phyloP scores from a whole-genome alignment of 2,329 filamentous ascomycete genomes.

The Escovopsis sp. region DNA sequence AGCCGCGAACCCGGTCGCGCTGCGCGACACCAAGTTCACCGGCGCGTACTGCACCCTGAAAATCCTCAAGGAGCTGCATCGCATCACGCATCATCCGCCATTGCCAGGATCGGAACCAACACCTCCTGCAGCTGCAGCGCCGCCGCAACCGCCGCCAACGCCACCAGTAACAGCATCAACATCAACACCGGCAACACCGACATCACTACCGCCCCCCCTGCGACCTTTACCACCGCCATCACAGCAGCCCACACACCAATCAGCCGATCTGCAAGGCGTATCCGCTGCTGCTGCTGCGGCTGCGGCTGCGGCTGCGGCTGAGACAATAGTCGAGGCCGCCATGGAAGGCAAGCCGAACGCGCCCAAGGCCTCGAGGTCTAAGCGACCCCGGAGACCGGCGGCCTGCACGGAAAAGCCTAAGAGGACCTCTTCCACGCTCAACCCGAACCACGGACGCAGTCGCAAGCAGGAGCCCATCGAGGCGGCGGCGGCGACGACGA shows the following conservation, averaged over 20 bases:
- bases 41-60: constrained; percentile 30
- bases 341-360: constrained; percentile 3
- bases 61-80: constrained; percentile 25
- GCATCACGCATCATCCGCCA: constrained; percentile 16
- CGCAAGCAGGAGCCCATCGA: constrained; percentile 7
- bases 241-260: background rate
- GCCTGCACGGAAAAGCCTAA: constrained; percentile 18
- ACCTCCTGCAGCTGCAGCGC: background rate
- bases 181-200: constrained; percentile 6
- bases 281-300: background rate
- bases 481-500: constrained; percentile 1
- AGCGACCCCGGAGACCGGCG: constrained; percentile 25
- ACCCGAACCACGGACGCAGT: constrained; percentile 21
- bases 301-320: background rate
- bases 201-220: background rate
- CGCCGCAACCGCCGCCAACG: background rate
- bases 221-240: background rate
- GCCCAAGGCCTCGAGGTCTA: constrained; percentile 12
- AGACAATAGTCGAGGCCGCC: constrained; percentile 1
- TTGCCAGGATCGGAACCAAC: background rate
- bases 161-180: background rate
- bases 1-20: constrained; percentile 24
- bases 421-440: constrained; percentile 19
- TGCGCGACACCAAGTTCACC: constrained; percentile 31
- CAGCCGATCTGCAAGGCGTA: no score